These are phyloP conservation scores for Lipomyces oligophaga DNA, from an alignment of 805 yeast genomes.

Conservation along the genomic window DNA sequence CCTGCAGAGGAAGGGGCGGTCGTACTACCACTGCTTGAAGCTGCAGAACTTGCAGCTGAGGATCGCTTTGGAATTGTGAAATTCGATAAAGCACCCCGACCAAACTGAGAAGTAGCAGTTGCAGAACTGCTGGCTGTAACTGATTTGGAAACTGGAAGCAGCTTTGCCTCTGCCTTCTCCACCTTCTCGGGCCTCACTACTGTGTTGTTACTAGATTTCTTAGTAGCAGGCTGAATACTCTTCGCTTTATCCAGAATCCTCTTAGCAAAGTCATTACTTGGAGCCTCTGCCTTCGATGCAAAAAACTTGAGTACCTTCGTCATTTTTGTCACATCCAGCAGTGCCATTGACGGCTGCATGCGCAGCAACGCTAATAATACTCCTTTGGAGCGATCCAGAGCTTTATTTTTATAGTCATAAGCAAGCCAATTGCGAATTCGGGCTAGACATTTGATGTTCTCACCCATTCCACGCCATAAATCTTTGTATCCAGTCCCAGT, in stretches of 20 bases:
- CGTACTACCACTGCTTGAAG: background rate
- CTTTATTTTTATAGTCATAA: conserved; percentile 26
- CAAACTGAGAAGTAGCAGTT: conserved; percentile 4
- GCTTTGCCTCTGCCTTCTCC: too few species aligned
- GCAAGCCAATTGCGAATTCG: conserved; percentile 31
- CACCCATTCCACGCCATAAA: conserved; percentile 22
- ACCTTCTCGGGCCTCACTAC: too few species aligned
- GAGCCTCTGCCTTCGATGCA: conserved; percentile 19
- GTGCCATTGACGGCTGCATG: conserved; percentile 23
- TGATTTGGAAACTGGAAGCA: too few species aligned
- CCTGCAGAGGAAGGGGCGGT: conserved; percentile 1
- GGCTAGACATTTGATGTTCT: conserved; percentile 24
- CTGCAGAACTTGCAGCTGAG: background rate
- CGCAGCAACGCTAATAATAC: conserved; percentile 14
- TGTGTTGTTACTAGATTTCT: background rate
- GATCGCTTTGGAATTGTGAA: conserved; percentile 14
- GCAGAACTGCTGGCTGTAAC: too few species aligned
- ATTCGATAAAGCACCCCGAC: conserved; percentile 7
- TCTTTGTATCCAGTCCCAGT: conserved; percentile 11
- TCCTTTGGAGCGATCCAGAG: conserved; percentile 15
- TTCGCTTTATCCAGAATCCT: conserved; percentile 16
- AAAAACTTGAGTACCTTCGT: conserved; percentile 25
- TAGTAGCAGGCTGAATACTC: too few species aligned
- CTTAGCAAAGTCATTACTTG: conserved; percentile 16
- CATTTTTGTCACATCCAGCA: conserved; percentile 21